Base-by-base conservation (phyloP, 768 basidiomycete species). In the Leccinum boreale region DNA sequence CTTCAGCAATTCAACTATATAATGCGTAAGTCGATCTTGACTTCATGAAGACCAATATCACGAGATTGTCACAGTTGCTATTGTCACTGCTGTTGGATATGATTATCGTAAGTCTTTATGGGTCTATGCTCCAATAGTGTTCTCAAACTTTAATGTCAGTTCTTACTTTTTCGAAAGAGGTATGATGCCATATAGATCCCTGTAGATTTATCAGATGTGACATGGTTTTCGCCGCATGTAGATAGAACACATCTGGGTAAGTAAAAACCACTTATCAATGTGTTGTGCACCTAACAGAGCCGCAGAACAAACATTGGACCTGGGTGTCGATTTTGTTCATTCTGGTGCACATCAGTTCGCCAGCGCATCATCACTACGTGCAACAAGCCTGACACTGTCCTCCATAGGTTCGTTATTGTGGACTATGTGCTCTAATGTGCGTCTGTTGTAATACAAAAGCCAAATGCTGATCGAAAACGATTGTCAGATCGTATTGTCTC, bases 211-310 rank as follows among this genome's bases (percentile, higher is more conserved):
- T 15, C 8, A 5, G 36, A 24, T 24, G 21, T 26, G 23, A 28
- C 24, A 26, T n/a, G 26, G 19, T 15, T 21, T 8, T 23, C 23
- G 3, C 12, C n/a, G 12, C 47, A n/a, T 49, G 24, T 39, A 59
- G 58, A 24, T 59, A 23, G 50, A 59, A 26, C 39, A 59, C 21
- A 33, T 59, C 4, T 59, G 58, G 58, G 58, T 59, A n/a, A 33
- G 55, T 21, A 7, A 3, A 12, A 3, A 33, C 15, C 26, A 17
- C 3, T 10, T 36, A 10, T 23, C 15, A 14, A n/a, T 14, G 17
- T 15, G 5, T 17, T 28, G 17, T 49, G 26, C n/a, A 17, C 26
- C 47, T 48, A 14, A 49, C 26, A 47, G 15, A 15, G 23, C 6
- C 47, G 17, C 26, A 49, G 47, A 26, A 10, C n/a, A 49, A 49